Evolutionary conservation across 1,284 basidiomycete species (phyloP).

Genomic region (Boletus hoseneyae): DNA sequence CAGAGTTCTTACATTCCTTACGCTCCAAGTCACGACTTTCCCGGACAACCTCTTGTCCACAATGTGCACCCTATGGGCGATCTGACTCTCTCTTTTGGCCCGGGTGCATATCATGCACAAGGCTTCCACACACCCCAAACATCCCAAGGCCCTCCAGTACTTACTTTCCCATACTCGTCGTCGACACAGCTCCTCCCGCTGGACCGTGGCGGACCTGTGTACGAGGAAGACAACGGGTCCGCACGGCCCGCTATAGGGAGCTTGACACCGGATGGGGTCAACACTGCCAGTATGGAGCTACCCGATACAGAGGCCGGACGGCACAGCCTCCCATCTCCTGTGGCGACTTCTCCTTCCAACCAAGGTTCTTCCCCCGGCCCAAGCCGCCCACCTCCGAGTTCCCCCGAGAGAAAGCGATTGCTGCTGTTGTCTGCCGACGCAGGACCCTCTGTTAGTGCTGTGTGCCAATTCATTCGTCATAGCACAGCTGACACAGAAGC

Average conservation of each 20-base stretch:
- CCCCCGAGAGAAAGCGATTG: slow-evolving; percentile 22
- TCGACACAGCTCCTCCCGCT: slow-evolving; percentile 1
- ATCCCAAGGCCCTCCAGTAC: not conserved
- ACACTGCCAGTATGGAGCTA: slow-evolving; percentile 5
- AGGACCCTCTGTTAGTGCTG: slow-evolving; percentile 21
- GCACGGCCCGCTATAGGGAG: not conserved
- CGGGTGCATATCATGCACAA: not conserved
- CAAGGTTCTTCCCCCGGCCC: slow-evolving; percentile 9
- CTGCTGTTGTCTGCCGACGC: slow-evolving; percentile 11
- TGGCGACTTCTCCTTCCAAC: slow-evolving; percentile 10
- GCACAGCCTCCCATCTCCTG: slow-evolving; percentile 23
- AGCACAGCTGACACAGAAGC: slow-evolving; percentile 18
- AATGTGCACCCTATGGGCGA: not conserved
- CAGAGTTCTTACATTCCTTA: not conserved
- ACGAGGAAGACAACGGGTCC: not conserved
- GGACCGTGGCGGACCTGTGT: not conserved
- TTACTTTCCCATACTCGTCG: not conserved
- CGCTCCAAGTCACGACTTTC: not conserved
- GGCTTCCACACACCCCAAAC: not conserved
- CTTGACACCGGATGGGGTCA: not conserved
- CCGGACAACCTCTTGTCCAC: not conserved
- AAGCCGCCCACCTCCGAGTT: slow-evolving; percentile 14
- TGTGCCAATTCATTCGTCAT: not conserved
- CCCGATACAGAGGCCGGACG: not conserved
- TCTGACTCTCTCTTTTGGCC: not conserved